Conservation (phyloP, 2,329 filamentous ascomycete genomes). For the Pseudomassariella vexata region DNA sequence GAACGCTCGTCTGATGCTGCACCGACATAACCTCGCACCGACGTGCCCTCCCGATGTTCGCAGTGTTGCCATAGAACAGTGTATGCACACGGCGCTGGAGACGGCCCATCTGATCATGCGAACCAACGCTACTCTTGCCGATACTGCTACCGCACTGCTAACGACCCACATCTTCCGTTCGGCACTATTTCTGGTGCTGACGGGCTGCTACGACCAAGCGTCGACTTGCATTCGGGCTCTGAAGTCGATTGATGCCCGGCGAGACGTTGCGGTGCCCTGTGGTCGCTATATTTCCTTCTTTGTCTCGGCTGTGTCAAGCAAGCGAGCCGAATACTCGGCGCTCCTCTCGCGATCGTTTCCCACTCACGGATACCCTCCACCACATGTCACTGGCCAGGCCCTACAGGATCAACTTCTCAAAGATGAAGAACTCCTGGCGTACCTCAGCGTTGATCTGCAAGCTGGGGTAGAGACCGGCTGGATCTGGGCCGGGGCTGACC, state of each 20-base stretch:
- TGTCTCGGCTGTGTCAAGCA: slow-evolving; percentile 56
- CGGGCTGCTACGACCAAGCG: slow-evolving; percentile 67
- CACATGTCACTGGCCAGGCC: slow-evolving; percentile 9
- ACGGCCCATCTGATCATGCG: slow-evolving; percentile 73
- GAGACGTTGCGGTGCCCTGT: slow-evolving; percentile 70
- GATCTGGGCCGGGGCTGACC: slow-evolving; percentile 69
- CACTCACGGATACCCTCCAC: slow-evolving; percentile 16
- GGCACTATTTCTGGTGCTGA: slow-evolving; percentile 71
- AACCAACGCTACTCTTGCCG: slow-evolving; percentile 52
- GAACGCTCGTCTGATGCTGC: slow-evolving; percentile 76
- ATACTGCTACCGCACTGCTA: slow-evolving; percentile 67
- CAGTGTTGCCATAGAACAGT: slow-evolving; percentile 68
- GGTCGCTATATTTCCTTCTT: slow-evolving; percentile 82
- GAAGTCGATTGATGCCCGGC: slow-evolving; percentile 62
- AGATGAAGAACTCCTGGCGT: slow-evolving; percentile 86
- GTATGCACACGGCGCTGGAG: slow-evolving; percentile 67
- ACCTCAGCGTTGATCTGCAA: slow-evolving; percentile 82
- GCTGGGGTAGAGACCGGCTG: slow-evolving; percentile 71
- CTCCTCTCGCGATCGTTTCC: slow-evolving; percentile 20
- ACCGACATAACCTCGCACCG: slow-evolving; percentile 82
- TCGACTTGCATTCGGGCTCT: slow-evolving; percentile 67
- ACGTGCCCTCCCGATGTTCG: slow-evolving; percentile 61
- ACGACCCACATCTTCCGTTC: slow-evolving; percentile 86
- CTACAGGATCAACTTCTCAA: slow-evolving; percentile 35
- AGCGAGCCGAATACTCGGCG: slow-evolving; percentile 39